Base-by-base conservation (phyloP, 1,139 yeast species). In the Trichomonascaceae sp. region DNA sequence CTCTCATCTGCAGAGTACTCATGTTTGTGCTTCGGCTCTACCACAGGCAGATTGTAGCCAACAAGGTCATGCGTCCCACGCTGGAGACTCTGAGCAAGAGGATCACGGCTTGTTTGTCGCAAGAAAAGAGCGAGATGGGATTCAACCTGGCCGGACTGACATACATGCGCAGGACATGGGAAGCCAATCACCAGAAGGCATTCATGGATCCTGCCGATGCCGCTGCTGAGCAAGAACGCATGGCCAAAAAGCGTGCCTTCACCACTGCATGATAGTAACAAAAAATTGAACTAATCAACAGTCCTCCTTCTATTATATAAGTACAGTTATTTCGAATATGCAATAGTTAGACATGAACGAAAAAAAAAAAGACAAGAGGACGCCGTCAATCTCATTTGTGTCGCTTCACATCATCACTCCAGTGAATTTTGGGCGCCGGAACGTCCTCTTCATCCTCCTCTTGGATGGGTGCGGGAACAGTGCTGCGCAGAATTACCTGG, bases 91-190 rank as follows among this genome's bases (percentile, higher is more conserved):
- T 63, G 31, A 49, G 59, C 16, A 39, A 37, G 8, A 43, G 46
- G 26, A 48, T 64, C 16, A 44, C 61, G 39, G 47, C 41, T 0
- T 71, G 74, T 32, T 62, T 89, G 39, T 59, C 62, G 32, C 47
- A 53, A 3, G 73, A 74, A 15, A 64, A 71, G 17, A 64, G 67
- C 36, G 75, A 71, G 39, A 64, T 89, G 37, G 97, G 96, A n/a
- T 77, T 71, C 60, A 92, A 92, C 50, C 65, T 84, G 22, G 89
- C 82, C 39, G 97, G 95, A 2, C 64, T 89, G 54, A 71, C 69
- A 47, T 79, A 72, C 47, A 59, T 80, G 40, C 76, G 74, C 50
- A 71, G 69, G 32, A 87, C 80, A 55, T 87, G 96, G 96, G 71
- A 73, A 38, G 58, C 76, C 47, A 67, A 66, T 32, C 97, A 87